These are phyloP conservation scores for Chimonanthus salicifolius DNA, from an alignment of 164 flowering plant species.

Conservation along the genomic window DNA sequence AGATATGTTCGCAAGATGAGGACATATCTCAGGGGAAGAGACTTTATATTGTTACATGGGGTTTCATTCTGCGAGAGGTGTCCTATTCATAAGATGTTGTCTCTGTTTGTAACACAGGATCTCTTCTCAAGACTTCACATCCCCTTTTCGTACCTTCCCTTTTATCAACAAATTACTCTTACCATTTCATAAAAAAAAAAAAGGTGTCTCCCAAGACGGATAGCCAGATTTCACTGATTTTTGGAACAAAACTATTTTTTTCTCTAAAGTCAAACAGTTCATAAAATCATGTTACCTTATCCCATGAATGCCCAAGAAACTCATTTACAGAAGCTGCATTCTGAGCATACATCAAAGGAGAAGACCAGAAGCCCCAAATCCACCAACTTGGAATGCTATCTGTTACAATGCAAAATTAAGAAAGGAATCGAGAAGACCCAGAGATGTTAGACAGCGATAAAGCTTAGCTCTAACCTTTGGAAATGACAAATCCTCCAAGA, in stretches of 20 bases:
- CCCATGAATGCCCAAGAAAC: slow-evolving; percentile 92
- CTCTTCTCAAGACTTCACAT: no score
- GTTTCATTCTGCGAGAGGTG: no score
- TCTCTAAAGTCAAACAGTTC: background rate
- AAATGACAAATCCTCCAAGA: slow-evolving; percentile 86
- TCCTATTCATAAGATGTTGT: no score
- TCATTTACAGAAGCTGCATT: slow-evolving; percentile 93
- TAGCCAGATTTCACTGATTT: background rate
- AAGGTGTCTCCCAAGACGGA: no score
- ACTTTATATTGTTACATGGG: no score
- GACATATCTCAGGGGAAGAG: no score
- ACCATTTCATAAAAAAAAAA: no score
- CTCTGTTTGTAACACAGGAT: no score
- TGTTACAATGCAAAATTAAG: slow-evolving; percentile 25
- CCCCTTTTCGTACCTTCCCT: no score
- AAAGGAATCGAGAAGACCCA: slow-evolving; percentile 6
- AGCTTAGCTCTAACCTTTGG: slow-evolving; percentile 58
- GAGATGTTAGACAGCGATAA: background rate
- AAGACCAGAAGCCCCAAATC: slow-evolving; percentile 98
- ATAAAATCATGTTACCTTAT: slow-evolving; percentile 50
- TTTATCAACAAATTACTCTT: no score
- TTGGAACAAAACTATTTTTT: background rate
- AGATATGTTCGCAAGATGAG: no score
- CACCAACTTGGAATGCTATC: slow-evolving; percentile 91
- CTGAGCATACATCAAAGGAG: slow-evolving; percentile 96